Conservation (phyloP, 805 yeast genomes). For the Spathaspora gorwiae region DNA sequence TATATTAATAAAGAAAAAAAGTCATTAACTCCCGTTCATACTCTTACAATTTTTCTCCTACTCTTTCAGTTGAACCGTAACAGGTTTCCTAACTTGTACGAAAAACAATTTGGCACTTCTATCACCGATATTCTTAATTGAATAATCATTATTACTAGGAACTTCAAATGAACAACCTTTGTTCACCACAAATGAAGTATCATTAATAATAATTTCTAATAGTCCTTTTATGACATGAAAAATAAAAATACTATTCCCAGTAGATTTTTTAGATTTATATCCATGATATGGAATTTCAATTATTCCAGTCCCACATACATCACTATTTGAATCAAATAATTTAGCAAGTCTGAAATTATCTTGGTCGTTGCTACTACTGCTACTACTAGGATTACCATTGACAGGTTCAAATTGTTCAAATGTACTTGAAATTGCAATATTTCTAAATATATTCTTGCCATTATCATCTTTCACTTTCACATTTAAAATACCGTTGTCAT, state of each 20-base stretch:
- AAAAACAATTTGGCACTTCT: slow-evolving; percentile 63
- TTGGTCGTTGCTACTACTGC: neutral
- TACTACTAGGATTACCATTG: slow-evolving; percentile 30
- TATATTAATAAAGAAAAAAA: neutral
- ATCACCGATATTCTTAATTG: slow-evolving; percentile 59
- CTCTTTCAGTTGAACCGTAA: neutral
- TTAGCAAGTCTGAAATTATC: slow-evolving; percentile 59
- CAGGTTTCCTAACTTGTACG: slow-evolving; percentile 45
- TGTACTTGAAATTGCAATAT: slow-evolving; percentile 63
- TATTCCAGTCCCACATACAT: slow-evolving; percentile 69
- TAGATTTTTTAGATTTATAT: slow-evolving; percentile 53
- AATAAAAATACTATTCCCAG: slow-evolving; percentile 65
- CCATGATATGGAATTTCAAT: slow-evolving; percentile 61
- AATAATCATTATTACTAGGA: slow-evolving; percentile 73
- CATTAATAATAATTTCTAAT: slow-evolving; percentile 61
- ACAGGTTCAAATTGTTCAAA: slow-evolving; percentile 41
- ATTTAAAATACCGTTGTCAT: slow-evolving; percentile 34
- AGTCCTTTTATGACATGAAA: slow-evolving; percentile 73
- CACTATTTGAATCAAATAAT: slow-evolving; percentile 58
- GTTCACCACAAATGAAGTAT: slow-evolving; percentile 54
- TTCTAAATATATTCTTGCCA: neutral
- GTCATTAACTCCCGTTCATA: neutral
- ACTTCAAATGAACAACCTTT: slow-evolving; percentile 77
- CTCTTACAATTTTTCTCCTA: neutral
- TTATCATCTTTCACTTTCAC: slow-evolving; percentile 49